phyloP scores from a whole-genome alignment of 306 rosid species.

The Biancaea sappan region DNA sequence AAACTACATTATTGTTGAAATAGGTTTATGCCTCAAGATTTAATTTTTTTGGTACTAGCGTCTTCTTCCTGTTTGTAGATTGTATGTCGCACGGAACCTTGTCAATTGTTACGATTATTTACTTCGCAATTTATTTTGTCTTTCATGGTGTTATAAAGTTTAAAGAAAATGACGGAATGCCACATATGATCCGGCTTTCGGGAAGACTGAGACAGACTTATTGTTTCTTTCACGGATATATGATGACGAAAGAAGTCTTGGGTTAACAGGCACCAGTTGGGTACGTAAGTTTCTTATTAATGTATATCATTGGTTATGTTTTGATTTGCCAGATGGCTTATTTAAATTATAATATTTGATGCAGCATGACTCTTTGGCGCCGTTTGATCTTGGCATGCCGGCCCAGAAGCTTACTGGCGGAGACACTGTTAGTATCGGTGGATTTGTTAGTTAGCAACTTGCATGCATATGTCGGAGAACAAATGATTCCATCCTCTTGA shows the following conservation, averaged over 20 bases:
- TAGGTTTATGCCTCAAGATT: not conserved
- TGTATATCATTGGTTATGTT: constrained; percentile 8
- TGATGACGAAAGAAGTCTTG: constrained; percentile 83
- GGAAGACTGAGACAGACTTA: constrained; percentile 49
- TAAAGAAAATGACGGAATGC: constrained; percentile 38
- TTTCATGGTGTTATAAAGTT: constrained; percentile 46
- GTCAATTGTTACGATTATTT: constrained; percentile 21
- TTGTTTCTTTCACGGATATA: constrained; percentile 43
- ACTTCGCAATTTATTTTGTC: not conserved
- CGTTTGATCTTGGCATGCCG: constrained; percentile 82
- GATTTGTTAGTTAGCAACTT: constrained; percentile 56
- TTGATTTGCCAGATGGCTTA: constrained; percentile 23
- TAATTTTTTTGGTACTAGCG: not conserved
- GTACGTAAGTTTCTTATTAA: constrained; percentile 41
- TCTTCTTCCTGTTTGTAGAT: constrained; percentile 23
- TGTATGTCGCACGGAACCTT: constrained; percentile 13
- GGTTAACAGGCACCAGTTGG: constrained; percentile 83
- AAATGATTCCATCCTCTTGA: constrained; percentile 21
- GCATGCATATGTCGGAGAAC: constrained; percentile 35
- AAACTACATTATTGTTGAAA: constrained; percentile 21
- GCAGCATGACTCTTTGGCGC: constrained; percentile 80
- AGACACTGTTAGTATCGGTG: constrained; percentile 45
- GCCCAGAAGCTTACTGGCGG: constrained; percentile 46
- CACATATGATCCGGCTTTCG: constrained; percentile 44
- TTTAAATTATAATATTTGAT: constrained; percentile 17